These are phyloP conservation scores for Rhododendron mucronatum DNA, from an alignment of 148 eudicot species.

Conservation along the genomic window DNA sequence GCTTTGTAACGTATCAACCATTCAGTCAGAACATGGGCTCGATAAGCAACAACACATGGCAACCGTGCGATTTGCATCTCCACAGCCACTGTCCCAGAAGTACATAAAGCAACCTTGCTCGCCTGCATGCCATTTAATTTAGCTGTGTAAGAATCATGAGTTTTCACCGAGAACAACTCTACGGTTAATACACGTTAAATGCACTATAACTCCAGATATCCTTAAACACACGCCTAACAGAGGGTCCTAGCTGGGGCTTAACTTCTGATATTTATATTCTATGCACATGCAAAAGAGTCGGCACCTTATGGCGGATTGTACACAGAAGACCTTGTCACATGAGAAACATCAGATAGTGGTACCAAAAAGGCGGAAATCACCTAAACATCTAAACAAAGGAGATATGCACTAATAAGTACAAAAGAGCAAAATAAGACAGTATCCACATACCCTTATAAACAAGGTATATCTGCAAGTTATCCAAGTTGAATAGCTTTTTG, in stretches of 20 bases:
- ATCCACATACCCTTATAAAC: not conserved
- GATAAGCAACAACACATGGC: constrained; percentile 84
- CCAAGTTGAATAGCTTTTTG: not conserved
- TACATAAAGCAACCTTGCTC: constrained; percentile 73
- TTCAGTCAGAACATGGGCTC: constrained; percentile 89
- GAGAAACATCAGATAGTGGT: not conserved
- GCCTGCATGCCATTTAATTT: constrained; percentile 39
- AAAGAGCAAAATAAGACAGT: not conserved
- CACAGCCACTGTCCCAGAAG: constrained; percentile 89
- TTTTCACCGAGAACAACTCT: not conserved
- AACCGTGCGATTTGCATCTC: constrained; percentile 87
- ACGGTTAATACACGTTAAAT: not conserved
- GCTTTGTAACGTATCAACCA: constrained; percentile 69
- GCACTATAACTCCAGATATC: not conserved
- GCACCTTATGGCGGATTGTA: not conserved
- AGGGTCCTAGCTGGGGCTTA: not conserved
- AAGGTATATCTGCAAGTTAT: not conserved
- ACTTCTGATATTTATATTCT: not conserved
- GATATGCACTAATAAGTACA: not conserved
- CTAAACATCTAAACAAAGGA: not conserved
- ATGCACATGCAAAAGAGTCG: too few relatives aligned
- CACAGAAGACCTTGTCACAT: not conserved
- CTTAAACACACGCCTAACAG: not conserved
- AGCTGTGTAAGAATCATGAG: not conserved
- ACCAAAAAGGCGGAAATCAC: not conserved